Base-by-base conservation (phyloP, 441 rosid genomes). In the Pelargonium myrrhifolium region DNA sequence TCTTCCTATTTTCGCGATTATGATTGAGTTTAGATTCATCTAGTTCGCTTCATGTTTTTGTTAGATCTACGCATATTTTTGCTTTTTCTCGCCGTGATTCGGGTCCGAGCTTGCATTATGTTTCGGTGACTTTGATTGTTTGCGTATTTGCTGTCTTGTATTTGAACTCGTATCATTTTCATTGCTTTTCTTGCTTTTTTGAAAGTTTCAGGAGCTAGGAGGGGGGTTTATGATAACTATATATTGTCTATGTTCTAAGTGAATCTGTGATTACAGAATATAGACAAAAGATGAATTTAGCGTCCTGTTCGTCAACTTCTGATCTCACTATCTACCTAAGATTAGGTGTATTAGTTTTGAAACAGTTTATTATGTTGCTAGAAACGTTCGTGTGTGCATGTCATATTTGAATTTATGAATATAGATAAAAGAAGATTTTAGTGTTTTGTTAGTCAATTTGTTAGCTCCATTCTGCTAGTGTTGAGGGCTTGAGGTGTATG, bases 321-420 rank as follows among this genome's bases (percentile, higher is more conserved):
- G 85, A 86, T 75, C 12, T 83, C 68, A 42, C 73, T 64, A 3
- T 76, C 76, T 81, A 77, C 81, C 40, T 81, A 70, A 70, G 62
- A 5, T 58, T 60, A 37, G 74, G 64, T 3, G 68, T 73, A 37
- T 56, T 62, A 35, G 71, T 72, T 22, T 28, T 75, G 45, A 78
- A 77, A 37, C 67, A 80, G 12, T 72, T 71, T 80, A 82, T 63
- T 76, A 75, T 58, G 64, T 3, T 40, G 65, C 68, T 9, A 84
- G 70, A 79, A 79, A 65, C 5, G 68, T 26, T 47, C 65, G 55
- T 67, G 68, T 74, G 37, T 4, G 37, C 6, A 8, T 31, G 8
- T 31, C 6, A 6, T 31, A 31, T 31, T 31, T 31, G 37, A 31
- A 8, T 31, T 9, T 42, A 12, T 8, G 11, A 42, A 10, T 42